phyloP scores from a whole-genome alignment of 2,329 filamentous ascomycete genomes.

The Claviceps sp. region DNA sequence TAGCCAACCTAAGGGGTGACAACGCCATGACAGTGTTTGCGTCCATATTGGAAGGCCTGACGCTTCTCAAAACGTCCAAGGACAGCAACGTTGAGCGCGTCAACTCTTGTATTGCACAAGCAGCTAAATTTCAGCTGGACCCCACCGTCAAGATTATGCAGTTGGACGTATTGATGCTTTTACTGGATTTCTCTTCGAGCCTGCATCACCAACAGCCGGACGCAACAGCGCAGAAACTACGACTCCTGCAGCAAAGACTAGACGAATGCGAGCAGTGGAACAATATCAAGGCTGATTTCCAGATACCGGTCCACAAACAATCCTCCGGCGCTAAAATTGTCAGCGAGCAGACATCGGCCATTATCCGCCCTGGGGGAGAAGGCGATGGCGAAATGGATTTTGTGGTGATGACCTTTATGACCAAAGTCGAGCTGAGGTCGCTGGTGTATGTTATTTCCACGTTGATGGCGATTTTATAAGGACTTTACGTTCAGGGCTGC shows the following conservation, averaged over 20 bases:
- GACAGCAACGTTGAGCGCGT: constrained; percentile 56
- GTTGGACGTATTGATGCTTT: constrained; percentile 49
- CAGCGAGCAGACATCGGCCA: constrained; percentile 41
- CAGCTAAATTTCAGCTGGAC: constrained; percentile 57
- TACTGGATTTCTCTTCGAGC: constrained; percentile 58
- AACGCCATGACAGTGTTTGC: constrained; percentile 51
- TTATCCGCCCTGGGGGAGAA: constrained; percentile 33
- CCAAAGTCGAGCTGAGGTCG: constrained; percentile 43
- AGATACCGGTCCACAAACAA: constrained; percentile 43
- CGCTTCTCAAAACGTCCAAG: constrained; percentile 50
- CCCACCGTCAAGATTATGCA: constrained; percentile 50
- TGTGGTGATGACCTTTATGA: constrained; percentile 47
- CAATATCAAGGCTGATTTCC: constrained; percentile 32
- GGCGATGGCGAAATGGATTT: constrained; percentile 35
- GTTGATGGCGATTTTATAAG: neutral
- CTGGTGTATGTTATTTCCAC: constrained; percentile 31
- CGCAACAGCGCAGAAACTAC: constrained; percentile 45
- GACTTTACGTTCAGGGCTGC: constrained; percentile 7
- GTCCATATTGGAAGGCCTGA: constrained; percentile 54
- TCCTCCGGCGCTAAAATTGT: constrained; percentile 34
- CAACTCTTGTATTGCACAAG: constrained; percentile 61
- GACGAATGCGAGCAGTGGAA: constrained; percentile 43
- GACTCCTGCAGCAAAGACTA: constrained; percentile 45
- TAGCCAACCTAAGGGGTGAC: constrained; percentile 49
- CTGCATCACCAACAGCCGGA: constrained; percentile 49